phyloP scores from a whole-genome alignment of 495 filamentous ascomycete genomes.

The Aspergillus olivimuriae region DNA sequence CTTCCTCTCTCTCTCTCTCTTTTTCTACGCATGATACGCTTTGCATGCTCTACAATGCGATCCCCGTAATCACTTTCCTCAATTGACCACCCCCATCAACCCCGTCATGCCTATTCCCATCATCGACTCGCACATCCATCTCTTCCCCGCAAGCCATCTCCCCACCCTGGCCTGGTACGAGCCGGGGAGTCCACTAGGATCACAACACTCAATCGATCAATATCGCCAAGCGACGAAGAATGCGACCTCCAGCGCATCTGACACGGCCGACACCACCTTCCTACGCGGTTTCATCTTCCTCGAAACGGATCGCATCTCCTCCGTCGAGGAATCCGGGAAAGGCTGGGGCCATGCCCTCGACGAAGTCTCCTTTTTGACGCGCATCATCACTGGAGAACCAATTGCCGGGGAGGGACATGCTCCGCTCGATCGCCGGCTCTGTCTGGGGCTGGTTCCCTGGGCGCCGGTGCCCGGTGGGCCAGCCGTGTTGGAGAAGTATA shows the following conservation, averaged over 20 bases:
- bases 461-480: constrained; percentile 65
- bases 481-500: constrained; percentile 40
- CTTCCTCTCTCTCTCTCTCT: neutral
- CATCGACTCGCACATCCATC: constrained; percentile 84
- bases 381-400: constrained; percentile 56
- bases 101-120: constrained; percentile 36
- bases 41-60: too few relatives aligned
- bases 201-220: constrained; percentile 56
- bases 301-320: constrained; percentile 70
- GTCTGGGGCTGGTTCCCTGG: constrained; percentile 70
- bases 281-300: constrained; percentile 70
- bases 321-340: constrained; percentile 37
- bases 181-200: constrained; percentile 47
- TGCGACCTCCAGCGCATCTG: constrained; percentile 6
- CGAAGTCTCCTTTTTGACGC: constrained; percentile 60
- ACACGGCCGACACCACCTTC: constrained; percentile 9
- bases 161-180: constrained; percentile 58
- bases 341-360: constrained; percentile 56
- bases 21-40: neutral
- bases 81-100: neutral
- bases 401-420: constrained; percentile 53
- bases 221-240: constrained; percentile 38
- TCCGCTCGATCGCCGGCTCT: constrained; percentile 41
- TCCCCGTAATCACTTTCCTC: neutral
- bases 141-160: constrained; percentile 63